Conservation (phyloP, 768 basidiomycete genomes). For the Boletus edulis region DNA sequence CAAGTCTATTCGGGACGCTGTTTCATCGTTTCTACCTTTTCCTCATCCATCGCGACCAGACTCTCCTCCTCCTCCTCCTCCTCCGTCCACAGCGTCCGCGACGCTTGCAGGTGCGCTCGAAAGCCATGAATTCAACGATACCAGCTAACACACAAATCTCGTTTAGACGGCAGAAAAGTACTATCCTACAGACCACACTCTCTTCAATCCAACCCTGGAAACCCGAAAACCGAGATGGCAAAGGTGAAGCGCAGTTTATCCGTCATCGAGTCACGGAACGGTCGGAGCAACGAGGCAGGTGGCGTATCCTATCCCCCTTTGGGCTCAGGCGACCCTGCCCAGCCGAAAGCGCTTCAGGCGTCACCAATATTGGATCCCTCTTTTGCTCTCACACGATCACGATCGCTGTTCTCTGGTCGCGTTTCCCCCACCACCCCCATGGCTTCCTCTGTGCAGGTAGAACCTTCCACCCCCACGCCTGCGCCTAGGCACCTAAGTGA, state of each 20-base stretch:
- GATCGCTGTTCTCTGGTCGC: conserved; percentile 11
- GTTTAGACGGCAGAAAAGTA: conserved; percentile 17
- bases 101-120: conserved; percentile 23
- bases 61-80: conserved; percentile 16
- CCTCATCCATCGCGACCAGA: conserved; percentile 26
- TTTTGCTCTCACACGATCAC: conserved; percentile 21
- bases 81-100: conserved; percentile 21
- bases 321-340: conserved; percentile 18
- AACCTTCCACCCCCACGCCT: conserved; percentile 34
- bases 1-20: conserved; percentile 13
- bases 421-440: conserved; percentile 8
- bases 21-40: conserved; percentile 32
- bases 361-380: conserved; percentile 11
- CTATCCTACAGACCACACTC: conserved; percentile 17
- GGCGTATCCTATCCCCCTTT: conserved; percentile 15
- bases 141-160: not conserved
- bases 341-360: conserved; percentile 6
- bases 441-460: conserved; percentile 16
- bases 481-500: conserved; percentile 32
- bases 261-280: conserved; percentile 19
- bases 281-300: conserved; percentile 12
- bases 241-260: conserved; percentile 28
- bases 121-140: not conserved
- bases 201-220: conserved; percentile 19
- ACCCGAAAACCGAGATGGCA: conserved; percentile 12